Evolutionary conservation across 2,329 filamentous ascomycete genomes (phyloP).

Genomic region (Tolypocladium ophioglossoides): DNA sequence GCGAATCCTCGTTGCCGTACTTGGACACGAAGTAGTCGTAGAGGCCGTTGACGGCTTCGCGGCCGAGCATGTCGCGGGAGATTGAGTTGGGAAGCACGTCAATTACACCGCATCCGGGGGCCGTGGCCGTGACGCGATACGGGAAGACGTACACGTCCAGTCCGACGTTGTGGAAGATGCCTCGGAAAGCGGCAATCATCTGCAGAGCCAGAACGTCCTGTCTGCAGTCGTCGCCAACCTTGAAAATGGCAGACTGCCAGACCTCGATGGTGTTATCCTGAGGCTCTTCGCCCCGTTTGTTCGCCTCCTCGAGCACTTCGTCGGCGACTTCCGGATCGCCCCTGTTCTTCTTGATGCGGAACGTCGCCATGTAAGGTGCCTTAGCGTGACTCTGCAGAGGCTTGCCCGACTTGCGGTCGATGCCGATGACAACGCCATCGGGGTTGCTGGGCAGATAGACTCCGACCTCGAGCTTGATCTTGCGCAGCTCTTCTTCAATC

Average conservation of each 20-base stretch:
- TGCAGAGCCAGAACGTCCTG: constrained; percentile 95
- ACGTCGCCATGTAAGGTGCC: constrained; percentile 97
- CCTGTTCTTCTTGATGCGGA: constrained; percentile 81
- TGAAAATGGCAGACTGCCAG: constrained; percentile 99
- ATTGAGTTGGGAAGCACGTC: constrained; percentile 97
- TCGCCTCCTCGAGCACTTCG: constrained; percentile 37
- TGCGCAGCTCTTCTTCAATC: constrained; percentile 95
- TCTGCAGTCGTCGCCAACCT: constrained; percentile 95
- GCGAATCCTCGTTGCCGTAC: constrained; percentile 92
- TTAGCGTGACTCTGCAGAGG: constrained; percentile 97
- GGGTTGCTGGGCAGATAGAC: constrained; percentile 97
- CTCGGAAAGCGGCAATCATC: constrained; percentile 95
- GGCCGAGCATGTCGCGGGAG: constrained; percentile 95
- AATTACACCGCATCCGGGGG: constrained; percentile 94
- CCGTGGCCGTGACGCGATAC: constrained; percentile 93
- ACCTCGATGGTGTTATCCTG: constrained; percentile 65
- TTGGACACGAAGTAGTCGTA: constrained; percentile 98
- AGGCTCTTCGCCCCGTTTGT: constrained; percentile 20
- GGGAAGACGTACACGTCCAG: constrained; percentile 96
- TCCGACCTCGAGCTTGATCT: constrained; percentile 93
- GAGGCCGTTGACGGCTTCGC: constrained; percentile 93
- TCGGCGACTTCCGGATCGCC: constrained; percentile 40
- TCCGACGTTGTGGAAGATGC: constrained; percentile 91
- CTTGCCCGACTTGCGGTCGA: constrained; percentile 95
- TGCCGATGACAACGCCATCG: constrained; percentile 92